Evolutionary conservation across 2,329 filamentous ascomycete species (phyloP).

Genomic region (Fragosphaeria purpurea): DNA sequence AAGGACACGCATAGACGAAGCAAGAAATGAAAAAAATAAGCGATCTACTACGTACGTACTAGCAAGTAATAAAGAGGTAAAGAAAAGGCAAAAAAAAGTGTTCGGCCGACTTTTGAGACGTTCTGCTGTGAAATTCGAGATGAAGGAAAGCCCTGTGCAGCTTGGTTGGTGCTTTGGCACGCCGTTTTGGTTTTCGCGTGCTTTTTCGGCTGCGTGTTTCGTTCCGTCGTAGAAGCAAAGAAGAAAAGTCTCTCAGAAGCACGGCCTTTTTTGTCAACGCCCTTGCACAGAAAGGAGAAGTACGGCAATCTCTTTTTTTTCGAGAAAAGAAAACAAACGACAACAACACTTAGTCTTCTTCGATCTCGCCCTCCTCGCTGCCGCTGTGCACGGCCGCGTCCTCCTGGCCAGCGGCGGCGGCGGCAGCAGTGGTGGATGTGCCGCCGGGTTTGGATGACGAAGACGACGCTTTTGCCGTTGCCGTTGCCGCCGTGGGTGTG

Average conservation of each 20-base stretch:
- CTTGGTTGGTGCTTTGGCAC: too few relatives aligned
- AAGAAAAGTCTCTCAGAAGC: not conserved
- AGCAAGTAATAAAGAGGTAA: not conserved
- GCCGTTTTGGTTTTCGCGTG: too few relatives aligned
- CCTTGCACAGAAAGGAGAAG: not conserved
- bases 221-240: too few relatives aligned
- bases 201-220: too few relatives aligned
- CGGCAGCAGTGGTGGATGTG: not conserved
- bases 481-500: slow-evolving; percentile 17
- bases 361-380: slow-evolving; percentile 96
- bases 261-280: not conserved
- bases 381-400: slow-evolving; percentile 63
- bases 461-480: not conserved
- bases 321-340: too few relatives aligned
- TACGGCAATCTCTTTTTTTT: not conserved
- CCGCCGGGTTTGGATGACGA: too few relatives aligned
- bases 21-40: not conserved
- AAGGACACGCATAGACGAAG: not conserved
- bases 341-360: slow-evolving; percentile 50
- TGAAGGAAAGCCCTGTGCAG: too few relatives aligned
- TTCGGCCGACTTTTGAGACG: too few relatives aligned
- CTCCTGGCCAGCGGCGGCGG: slow-evolving; percentile 36
- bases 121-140: too few relatives aligned
- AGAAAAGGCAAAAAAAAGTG: not conserved
- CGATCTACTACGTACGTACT: slow-evolving; percentile 23